Evolutionary conservation across 768 basidiomycete species (phyloP).

Genomic region (Serpula lacrymans): DNA sequence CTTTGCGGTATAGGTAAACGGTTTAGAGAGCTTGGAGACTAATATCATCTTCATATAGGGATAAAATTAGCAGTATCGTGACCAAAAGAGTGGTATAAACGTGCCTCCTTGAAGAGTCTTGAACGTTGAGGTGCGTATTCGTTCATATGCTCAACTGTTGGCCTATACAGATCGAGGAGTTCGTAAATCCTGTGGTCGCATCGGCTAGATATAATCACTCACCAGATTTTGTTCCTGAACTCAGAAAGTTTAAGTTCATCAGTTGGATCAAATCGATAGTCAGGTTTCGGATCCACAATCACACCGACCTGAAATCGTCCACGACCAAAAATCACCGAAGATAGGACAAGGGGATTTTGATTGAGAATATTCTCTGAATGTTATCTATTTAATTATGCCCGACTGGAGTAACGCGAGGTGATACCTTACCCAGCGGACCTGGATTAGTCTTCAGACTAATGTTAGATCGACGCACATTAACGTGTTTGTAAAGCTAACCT

Average conservation of each 20-base stretch:
- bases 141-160: slow-evolving; percentile 39
- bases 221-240: slow-evolving; percentile 21
- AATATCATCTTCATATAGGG: slow-evolving; percentile 38
- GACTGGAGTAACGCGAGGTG: slow-evolving; percentile 12
- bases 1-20: slow-evolving; percentile 43
- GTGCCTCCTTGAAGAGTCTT: slow-evolving; percentile 47
- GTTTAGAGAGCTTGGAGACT: slow-evolving; percentile 34
- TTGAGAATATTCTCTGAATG: slow-evolving; percentile 37
- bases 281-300: slow-evolving; percentile 29
- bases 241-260: slow-evolving; percentile 15
- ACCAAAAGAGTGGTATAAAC: slow-evolving; percentile 2
- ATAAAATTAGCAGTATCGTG: too few species aligned
- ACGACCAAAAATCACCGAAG: slow-evolving; percentile 37
- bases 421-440: slow-evolving; percentile 29
- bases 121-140: slow-evolving; percentile 41
- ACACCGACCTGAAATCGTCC: slow-evolving; percentile 34
- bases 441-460: slow-evolving; percentile 30
- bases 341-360: slow-evolving; percentile 23
- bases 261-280: slow-evolving; percentile 19
- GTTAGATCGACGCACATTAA: not conserved
- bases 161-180: too few species aligned
- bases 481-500: slow-evolving; percentile 21
- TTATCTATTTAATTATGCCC: too few species aligned
- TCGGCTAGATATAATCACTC: not conserved
- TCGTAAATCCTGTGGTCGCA: too few species aligned